Base-by-base conservation (phyloP, 2,329 filamentous ascomycete genomes). In the Colletotrichum neosansevieriae region DNA sequence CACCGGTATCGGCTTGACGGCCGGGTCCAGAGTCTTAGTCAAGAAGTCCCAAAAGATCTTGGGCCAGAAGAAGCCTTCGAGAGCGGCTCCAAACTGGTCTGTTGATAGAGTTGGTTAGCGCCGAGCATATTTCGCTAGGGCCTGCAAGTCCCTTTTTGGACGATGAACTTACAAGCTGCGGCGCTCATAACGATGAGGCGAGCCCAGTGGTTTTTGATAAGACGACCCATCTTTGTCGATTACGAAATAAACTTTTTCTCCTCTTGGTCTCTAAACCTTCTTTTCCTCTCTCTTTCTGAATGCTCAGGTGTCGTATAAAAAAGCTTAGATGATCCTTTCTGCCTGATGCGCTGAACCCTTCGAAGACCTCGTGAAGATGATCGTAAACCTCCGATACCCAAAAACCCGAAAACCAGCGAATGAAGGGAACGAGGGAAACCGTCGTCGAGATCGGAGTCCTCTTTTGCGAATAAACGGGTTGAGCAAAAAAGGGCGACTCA, bases 151-250 rank as follows among this genome's bases (percentile, higher is more conserved):
- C 29, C 29, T 6, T 7, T 6, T 29, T 29, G 6, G 29, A 29
- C 42, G 12, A 29, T 19, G 4, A 17, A 83, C 84, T 70, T 89
- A 94, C 92, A 94, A 65, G 84, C 80, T 72, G 93, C 91, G 42
- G 96, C 94, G 32, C 93, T 93, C 78, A 99, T 85, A 80, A 97
- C 88, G 77, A 99, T 96, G 76, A 99, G 90, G 70, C 96, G 92
- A 74, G 94, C 96, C 94, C 94, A 97, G 85, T 99, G 96, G 85
- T 98, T 98, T 88, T 99, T 99, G 85, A 99, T 98, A 78, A 99
- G 90, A 82, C 92, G 96, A 81, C 96, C 96, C 96, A 99, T 99
- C 71, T 73, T 83, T 79, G 49, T 17, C 64, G 40, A 38, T 58
- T 63, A 71, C 61, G 67, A 51, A 53, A 34, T 58, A 50, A 32